Percentiles rank a stretch among this genome's conserved stretches.
Evolutionary conservation across 2,329 filamentous ascomycete species (phyloP).

Genomic region (Cladophialophora exuberans): DNA sequence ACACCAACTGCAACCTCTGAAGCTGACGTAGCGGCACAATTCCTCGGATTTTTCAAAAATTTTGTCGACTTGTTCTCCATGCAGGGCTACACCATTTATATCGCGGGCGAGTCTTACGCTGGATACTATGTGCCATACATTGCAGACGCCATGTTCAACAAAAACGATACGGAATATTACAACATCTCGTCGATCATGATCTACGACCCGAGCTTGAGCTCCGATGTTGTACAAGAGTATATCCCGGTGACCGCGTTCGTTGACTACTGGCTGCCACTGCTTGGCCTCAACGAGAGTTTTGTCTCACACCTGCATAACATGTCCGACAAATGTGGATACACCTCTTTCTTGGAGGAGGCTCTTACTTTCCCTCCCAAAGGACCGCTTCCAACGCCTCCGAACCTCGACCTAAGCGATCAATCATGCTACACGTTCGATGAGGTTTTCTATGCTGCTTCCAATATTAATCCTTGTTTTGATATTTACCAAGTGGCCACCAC

Average conservation of each 20-base stretch:
- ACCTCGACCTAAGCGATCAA: conserved; percentile 45
- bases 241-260: conserved; percentile 47
- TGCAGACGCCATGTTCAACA: conserved; percentile 71
- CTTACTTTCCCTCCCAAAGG: conserved; percentile 70
- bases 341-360: conserved; percentile 50
- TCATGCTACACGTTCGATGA: conserved; percentile 64
- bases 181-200: conserved; percentile 71
- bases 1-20: conserved; percentile 66
- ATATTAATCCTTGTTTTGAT: conserved; percentile 77
- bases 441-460: conserved; percentile 57
- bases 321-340: conserved; percentile 52
- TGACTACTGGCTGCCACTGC: conserved; percentile 46
- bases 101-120: conserved; percentile 62
- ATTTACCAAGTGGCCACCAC: conserved; percentile 73
- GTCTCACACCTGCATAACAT: conserved; percentile 44
- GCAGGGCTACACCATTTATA: conserved; percentile 69
- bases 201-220: conserved; percentile 69
- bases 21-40: conserved; percentile 70
- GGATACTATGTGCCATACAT: conserved; percentile 71
- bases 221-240: conserved; percentile 55
- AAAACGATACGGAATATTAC: conserved; percentile 68
- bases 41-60: conserved; percentile 78
- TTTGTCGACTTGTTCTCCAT: conserved; percentile 73
- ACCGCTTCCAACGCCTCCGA: conserved; percentile 58
- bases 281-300: conserved; percentile 51